Base-by-base conservation (phyloP, 495 filamentous ascomycete genomes). In the Aspergillus incahuasiensis region DNA sequence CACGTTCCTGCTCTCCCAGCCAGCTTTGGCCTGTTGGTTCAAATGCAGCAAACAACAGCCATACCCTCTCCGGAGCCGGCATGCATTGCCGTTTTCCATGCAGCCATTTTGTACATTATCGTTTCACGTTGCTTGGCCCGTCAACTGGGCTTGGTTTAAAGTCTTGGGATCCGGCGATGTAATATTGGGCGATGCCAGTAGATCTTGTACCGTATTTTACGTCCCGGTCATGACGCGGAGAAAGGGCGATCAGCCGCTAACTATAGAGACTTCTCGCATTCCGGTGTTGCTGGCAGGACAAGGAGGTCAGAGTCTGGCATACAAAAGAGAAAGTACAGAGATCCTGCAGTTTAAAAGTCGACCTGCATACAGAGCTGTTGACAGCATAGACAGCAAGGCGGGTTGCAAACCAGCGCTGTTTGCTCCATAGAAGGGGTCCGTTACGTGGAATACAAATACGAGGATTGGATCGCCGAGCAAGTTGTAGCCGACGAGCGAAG, bases 391-490 rank as follows among this genome's bases (percentile, higher is more conserved):
- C 24, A 44, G 45, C 20, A 11, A 9, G 32, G 32, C 32, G 46
- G 46, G 46, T 30, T 49, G 34, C 48, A 50, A 50, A 50, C 34
- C 48, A 28, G 3, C 34, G n/a, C 34, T 24, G 42, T 32, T 48
- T 55, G 53, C 30, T 32, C 44, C 15, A 24, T 20, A 24, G 18
- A n/a, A 5, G 25, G 32, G n/a, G n/a, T n/a, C n/a, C 7, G 34
- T 48, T 60, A 56, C 50, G 18, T 0, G 42, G 25, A 52, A 56
- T 60, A 56, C 51, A 11, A 35, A 46, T 56, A 57, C 55, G 20
- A 2, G 1, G 44, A 49, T 51, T 43, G 42, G 52, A 60, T 52
- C 54, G 46, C 38, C 46, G 38, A 55, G 50, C 22, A 18, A 43
- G 40, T 34, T 40, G 24, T 13, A 20, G 49, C 15, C 45, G 51